A percentile compares a stretch with the other conserved stretches of the same genome.
Evolutionary conservation across 1,284 basidiomycete species (phyloP).

Genomic region (Sanghuangporus sanghuang): DNA sequence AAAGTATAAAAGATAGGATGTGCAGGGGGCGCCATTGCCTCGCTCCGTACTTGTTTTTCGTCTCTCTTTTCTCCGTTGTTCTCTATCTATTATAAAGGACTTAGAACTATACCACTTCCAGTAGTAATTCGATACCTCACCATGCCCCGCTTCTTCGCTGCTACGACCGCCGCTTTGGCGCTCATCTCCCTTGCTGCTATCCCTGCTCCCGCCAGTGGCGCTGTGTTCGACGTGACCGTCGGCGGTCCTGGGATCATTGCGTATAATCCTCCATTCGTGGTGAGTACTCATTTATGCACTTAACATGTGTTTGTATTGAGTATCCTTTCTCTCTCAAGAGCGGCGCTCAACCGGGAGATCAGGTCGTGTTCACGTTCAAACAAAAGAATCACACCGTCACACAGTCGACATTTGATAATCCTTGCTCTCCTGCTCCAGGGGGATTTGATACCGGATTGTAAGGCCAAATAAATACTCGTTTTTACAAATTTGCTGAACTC

Average conservation of each 20-base stretch:
- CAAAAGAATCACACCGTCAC: constrained; percentile 64
- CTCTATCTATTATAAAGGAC: not conserved
- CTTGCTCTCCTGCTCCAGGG: constrained; percentile 37
- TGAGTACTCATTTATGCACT: constrained; percentile 27
- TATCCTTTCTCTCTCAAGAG: constrained; percentile 28
- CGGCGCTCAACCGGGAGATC: constrained; percentile 40
- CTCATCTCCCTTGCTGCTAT: constrained; percentile 25
- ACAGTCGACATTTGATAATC: constrained; percentile 48
- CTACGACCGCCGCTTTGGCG: constrained; percentile 20
- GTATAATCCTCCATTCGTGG: constrained; percentile 42
- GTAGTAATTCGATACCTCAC: not conserved
- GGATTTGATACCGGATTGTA: constrained; percentile 61
- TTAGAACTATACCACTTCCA: not conserved
- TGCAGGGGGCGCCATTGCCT: not conserved
- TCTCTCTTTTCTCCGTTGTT: not conserved
- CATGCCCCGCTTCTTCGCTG: not conserved
- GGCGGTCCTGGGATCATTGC: constrained; percentile 44
- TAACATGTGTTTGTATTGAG: not conserved
- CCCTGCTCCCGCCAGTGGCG: constrained; percentile 28
- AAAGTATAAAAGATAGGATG: not conserved
- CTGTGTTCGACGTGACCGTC: constrained; percentile 42
- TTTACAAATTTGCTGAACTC: not conserved
- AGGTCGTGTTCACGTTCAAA: constrained; percentile 47
- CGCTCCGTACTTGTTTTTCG: not conserved
- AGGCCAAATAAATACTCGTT: constrained; percentile 21